Conservation (phyloP, 176 grass and related monocot genomes). For the Stipa capillata region DNA sequence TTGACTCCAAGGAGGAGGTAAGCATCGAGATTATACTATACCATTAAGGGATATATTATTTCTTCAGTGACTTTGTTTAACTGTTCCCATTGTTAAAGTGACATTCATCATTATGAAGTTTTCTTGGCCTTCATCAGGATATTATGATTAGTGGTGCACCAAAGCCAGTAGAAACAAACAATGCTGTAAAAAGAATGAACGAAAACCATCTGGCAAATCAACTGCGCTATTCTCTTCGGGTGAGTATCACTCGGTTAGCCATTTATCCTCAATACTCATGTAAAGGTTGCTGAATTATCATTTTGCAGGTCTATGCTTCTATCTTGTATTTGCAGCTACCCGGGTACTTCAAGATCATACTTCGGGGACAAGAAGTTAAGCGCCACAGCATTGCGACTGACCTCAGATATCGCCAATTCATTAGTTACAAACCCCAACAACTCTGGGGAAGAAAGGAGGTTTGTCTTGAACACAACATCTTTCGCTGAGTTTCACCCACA, state of each 20-base stretch:
- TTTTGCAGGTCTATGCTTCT: slow-evolving; percentile 49
- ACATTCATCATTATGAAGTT: background rate
- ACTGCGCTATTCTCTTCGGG: slow-evolving; percentile 55
- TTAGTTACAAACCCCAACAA: slow-evolving; percentile 51
- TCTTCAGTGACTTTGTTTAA: background rate
- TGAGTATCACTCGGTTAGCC: slow-evolving; percentile 10
- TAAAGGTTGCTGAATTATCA: background rate
- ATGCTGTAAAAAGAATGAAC: slow-evolving; percentile 19
- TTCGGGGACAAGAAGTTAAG: slow-evolving; percentile 43
- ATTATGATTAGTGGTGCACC: slow-evolving; percentile 57
- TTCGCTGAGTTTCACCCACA: background rate
- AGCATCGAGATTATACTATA: background rate
- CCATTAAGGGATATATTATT: background rate
- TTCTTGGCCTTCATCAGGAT: slow-evolving; percentile 33
- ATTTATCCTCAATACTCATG: background rate
- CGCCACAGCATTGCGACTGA: slow-evolving; percentile 39
- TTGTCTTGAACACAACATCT: background rate
- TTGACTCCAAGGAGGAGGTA: slow-evolving; percentile 46
- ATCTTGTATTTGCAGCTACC: slow-evolving; percentile 58
- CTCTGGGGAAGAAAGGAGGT: slow-evolving; percentile 31
- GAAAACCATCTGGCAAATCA: slow-evolving; percentile 51
- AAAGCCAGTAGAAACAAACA: slow-evolving; percentile 23
- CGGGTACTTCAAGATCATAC: slow-evolving; percentile 45
- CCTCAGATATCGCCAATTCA: slow-evolving; percentile 40
- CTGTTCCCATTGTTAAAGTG: background rate